Evolutionary conservation across 257 asterid species (phyloP).

Genomic region (Solanum raphanifolium): DNA sequence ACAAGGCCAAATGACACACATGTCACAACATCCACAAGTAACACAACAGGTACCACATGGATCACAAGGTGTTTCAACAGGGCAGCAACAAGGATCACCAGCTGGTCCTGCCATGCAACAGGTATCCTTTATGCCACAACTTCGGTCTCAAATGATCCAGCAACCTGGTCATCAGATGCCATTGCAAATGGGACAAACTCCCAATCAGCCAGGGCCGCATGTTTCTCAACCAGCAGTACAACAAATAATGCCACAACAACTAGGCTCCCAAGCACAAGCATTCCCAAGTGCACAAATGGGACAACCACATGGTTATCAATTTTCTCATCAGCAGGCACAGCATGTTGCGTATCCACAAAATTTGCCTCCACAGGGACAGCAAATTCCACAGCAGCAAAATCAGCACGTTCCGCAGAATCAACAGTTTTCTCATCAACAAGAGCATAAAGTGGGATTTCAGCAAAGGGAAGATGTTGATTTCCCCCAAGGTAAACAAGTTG

Average conservation of each 20-base stretch:
- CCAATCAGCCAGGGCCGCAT: slow-evolving; percentile 38
- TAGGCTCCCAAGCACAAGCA: slow-evolving; percentile 42
- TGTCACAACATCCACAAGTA: slow-evolving; percentile 5
- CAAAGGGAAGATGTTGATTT: slow-evolving; percentile 46
- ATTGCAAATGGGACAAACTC: slow-evolving; percentile 30
- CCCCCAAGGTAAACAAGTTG: slow-evolving; percentile 53
- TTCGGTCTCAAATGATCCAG: slow-evolving; percentile 46
- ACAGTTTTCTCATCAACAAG: slow-evolving; percentile 54
- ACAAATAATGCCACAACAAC: slow-evolving; percentile 25
- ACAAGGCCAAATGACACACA: slow-evolving; percentile 20
- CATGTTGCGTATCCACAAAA: slow-evolving; percentile 49
- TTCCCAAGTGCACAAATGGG: slow-evolving; percentile 46
- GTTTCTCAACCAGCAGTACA: slow-evolving; percentile 36
- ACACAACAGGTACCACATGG: slow-evolving; percentile 24
- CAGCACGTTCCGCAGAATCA: slow-evolving; percentile 46
- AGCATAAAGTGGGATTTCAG: slow-evolving; percentile 38
- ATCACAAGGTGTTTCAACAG: slow-evolving; percentile 21
- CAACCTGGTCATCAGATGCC: slow-evolving; percentile 45
- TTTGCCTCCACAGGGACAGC: slow-evolving; percentile 48
- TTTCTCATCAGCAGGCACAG: slow-evolving; percentile 44
- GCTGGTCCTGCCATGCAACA: slow-evolving; percentile 33
- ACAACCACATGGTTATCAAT: slow-evolving; percentile 47
- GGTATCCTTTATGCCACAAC: slow-evolving; percentile 31
- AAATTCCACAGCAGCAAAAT: slow-evolving; percentile 42
- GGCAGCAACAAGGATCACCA: slow-evolving; percentile 46